Evolutionary conservation across 345 rosid species (phyloP), one percentile per base, ranked within the genome.

Genomic region (Eucalyptus tenuipes): DNA sequence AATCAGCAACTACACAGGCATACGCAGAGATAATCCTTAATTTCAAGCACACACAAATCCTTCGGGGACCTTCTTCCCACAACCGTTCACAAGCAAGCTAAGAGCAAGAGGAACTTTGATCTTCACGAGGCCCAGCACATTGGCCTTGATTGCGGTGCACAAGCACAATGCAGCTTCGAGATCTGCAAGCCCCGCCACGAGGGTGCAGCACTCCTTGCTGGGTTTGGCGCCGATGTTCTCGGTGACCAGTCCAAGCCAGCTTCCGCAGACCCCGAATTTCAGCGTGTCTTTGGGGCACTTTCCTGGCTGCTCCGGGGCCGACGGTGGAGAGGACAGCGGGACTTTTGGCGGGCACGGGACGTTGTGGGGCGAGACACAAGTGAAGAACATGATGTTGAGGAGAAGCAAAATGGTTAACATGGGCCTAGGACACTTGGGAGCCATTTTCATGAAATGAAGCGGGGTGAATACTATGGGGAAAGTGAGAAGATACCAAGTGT

Each of bases 171-270:
- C 98, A 25, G 98, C 99, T 92, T 97, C 97, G 4, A 96, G 89
- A 90, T 97, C 98, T 2, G 95, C 99, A n/a, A 97, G n/a, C 80
- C 99, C 98, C 49, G 91, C 86, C 49, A 97, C 90, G 33, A 97
- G 59, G 8, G 92, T 88, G 90, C 99, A 97, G 81, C 98, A 97
- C 90, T 95, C 93, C 82, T 94, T 82, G 88, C 96, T 96, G 44
- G 98, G 98, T 79, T 92, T 93, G 45, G 95, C 92, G 85, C 98
- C 98, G 6, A 96, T 87, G 25, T 75, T 91, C 93, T 96, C 98
- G 44, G 89, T 86, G 89, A 95, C 94, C 92, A 96, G 86, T 84
- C 97, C 97, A 80, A 96, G 86, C 89, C 88, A 95, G 94, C 95
- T 95, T 44, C 98, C 97, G 86, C 98, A 96, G 25, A 92, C 96